Percentiles rank a stretch among this genome's conserved stretches.
These are phyloP conservation scores for Trichopus zeylanicus DNA, from an alignment of 116 monocot genomes.

Conservation along the genomic window DNA sequence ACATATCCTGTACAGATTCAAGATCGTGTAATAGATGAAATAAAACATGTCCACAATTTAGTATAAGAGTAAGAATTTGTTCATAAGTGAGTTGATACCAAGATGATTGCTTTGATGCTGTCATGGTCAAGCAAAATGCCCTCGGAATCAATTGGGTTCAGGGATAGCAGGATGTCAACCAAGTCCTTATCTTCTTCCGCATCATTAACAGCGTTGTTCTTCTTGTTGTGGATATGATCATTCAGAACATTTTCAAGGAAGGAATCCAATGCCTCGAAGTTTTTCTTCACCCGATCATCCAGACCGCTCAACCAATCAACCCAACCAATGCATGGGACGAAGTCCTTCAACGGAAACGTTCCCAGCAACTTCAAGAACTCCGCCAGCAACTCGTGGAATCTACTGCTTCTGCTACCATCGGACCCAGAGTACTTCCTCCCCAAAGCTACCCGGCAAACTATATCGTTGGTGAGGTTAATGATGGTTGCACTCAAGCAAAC, in stretches of 20 bases:
- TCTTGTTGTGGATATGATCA: neutral
- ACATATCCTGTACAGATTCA: neutral
- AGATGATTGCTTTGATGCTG: conserved; percentile 16
- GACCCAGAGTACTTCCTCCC: neutral
- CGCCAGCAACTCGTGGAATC: neutral
- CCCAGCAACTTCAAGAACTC: neutral
- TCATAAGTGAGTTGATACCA: neutral
- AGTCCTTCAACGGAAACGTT: neutral
- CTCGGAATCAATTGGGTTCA: neutral
- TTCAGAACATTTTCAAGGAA: neutral
- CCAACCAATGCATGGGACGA: conserved; percentile 4
- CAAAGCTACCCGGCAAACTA: neutral
- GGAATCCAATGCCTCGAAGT: neutral
- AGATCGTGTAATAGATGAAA: neutral
- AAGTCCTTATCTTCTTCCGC: conserved; percentile 7
- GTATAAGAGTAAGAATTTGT: neutral
- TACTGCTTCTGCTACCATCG: neutral
- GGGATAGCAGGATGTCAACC: conserved; percentile 9
- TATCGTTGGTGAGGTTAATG: neutral
- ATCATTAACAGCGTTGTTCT: neutral
- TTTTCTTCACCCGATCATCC: neutral
- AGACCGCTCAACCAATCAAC: neutral
- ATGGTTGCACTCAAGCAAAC: neutral
- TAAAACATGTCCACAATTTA: neutral
- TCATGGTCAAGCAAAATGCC: neutral